Percentiles rank a stretch among this genome's conserved stretches.
These are phyloP conservation scores for Graphiopsis chlorocephala DNA, from an alignment of 2,329 filamentous ascomycete species.

Conservation along the genomic window DNA sequence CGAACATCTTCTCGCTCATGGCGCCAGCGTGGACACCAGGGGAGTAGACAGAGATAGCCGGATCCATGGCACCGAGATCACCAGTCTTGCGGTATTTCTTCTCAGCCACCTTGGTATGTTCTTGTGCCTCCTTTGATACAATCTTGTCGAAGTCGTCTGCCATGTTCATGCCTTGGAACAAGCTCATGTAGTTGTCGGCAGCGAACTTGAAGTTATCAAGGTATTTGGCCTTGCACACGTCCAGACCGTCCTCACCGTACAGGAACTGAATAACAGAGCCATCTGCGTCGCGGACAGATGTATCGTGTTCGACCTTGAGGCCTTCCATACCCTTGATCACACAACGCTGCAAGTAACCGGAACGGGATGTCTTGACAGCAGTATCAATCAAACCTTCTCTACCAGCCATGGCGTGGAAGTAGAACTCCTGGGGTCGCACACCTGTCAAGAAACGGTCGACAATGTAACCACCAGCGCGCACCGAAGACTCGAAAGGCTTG, in stretches of 20 bases:
- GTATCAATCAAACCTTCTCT: constrained; percentile 98
- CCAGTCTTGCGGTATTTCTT: constrained; percentile 77
- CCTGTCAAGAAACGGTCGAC: constrained; percentile 96
- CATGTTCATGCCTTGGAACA: constrained; percentile 73
- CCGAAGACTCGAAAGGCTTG: constrained; percentile 82
- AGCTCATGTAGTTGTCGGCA: constrained; percentile 77
- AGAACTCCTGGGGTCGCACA: constrained; percentile 95
- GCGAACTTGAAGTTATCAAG: constrained; percentile 87
- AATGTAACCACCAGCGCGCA: constrained; percentile 89
- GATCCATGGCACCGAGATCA: constrained; percentile 67
- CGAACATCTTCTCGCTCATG: constrained; percentile 83
- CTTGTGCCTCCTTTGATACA: constrained; percentile 64
- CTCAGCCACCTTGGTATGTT: constrained; percentile 64
- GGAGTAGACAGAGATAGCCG: constrained; percentile 68
- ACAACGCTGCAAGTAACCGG: constrained; percentile 93
- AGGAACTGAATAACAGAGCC: constrained; percentile 92
- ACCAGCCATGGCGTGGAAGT: constrained; percentile 99
- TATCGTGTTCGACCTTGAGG: constrained; percentile 86
- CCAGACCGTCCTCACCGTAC: constrained; percentile 93
- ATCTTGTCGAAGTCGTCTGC: constrained; percentile 50
- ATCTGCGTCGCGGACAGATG: constrained; percentile 88
- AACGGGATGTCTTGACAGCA: constrained; percentile 95
- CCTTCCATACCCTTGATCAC: constrained; percentile 99
- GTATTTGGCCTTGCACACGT: constrained; percentile 92
- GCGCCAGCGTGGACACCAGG: constrained; percentile 78